phyloP scores from a whole-genome alignment of 2,329 filamentous ascomycete species.

The Ceratocystis variospora region DNA sequence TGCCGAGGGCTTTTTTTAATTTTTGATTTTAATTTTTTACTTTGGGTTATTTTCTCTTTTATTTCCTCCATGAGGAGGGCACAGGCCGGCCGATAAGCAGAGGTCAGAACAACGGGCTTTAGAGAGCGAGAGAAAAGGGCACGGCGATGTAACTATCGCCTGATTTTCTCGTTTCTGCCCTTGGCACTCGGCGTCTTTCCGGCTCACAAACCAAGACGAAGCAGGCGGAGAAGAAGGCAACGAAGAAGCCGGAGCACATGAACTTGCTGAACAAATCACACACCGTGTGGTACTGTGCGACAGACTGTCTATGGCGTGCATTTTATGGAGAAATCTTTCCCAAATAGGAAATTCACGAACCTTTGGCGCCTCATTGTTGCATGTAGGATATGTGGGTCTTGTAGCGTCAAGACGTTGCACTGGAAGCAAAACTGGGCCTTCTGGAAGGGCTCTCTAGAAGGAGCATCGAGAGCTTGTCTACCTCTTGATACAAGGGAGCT shows the following conservation, averaged over 20 bases:
- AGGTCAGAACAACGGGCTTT: neutral
- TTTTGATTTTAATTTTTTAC: no score
- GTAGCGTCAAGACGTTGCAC: neutral
- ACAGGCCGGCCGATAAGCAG: neutral
- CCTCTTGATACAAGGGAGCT: no score
- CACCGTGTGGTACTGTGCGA: neutral
- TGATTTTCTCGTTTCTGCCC: neutral
- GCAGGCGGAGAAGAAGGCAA: no score
- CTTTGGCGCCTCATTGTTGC: neutral
- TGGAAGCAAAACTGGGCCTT: neutral
- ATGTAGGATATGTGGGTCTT: neutral
- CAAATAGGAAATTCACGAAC: neutral
- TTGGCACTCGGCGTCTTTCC: neutral
- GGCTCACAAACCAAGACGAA: neutral
- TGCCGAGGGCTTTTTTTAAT: neutral
- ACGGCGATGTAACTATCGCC: neutral
- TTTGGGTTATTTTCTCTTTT: neutral
- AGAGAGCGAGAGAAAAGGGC: neutral
- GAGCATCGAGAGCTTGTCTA: neutral
- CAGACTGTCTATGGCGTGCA: neutral
- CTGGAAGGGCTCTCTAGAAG: neutral
- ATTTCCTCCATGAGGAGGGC: neutral
- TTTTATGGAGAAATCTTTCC: neutral
- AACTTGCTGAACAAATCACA: neutral
- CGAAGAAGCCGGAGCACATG: neutral